Conservation (phyloP, 164 flowering plant genomes). For the Chimonanthus praecox region DNA sequence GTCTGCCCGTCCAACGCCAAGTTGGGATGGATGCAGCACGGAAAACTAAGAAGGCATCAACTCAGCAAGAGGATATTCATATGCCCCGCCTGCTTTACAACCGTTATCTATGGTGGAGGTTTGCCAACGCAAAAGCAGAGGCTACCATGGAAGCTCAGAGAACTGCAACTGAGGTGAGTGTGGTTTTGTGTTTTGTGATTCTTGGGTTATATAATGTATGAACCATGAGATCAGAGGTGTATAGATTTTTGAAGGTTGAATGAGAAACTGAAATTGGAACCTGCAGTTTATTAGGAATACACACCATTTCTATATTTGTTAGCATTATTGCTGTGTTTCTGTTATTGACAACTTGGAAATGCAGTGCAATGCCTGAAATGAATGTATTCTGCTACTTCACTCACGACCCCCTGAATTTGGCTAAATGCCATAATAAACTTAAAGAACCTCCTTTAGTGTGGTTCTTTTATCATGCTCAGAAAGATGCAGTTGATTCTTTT, state of each 20-base stretch:
- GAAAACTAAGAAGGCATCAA: slow-evolving; percentile 32
- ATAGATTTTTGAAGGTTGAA: neutral
- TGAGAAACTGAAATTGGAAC: neutral
- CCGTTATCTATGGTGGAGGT: slow-evolving; percentile 67
- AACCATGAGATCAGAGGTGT: neutral
- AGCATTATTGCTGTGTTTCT: no score
- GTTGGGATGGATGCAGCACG: slow-evolving; percentile 22
- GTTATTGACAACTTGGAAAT: no score
- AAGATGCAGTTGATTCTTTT: neutral
- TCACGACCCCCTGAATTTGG: no score
- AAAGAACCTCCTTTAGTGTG: no score
- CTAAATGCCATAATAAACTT: neutral
- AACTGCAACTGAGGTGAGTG: slow-evolving; percentile 52
- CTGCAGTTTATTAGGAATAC: no score
- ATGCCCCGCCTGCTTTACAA: slow-evolving; percentile 53
- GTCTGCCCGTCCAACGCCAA: slow-evolving; percentile 20
- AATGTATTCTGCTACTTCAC: no score
- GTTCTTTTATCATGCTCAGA: neutral
- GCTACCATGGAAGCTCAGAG: slow-evolving; percentile 38
- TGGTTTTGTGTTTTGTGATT: neutral
- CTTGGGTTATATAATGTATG: neutral
- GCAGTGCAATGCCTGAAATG: no score
- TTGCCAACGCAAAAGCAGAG: slow-evolving; percentile 66
- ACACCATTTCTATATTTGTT: no score
- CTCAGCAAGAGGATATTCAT: slow-evolving; percentile 47